A percentile compares a stretch with the other conserved stretches of the same genome.
These are phyloP conservation scores for Petrea volubilis DNA, from an alignment of 257 asterid genomes.

Conservation along the genomic window DNA sequence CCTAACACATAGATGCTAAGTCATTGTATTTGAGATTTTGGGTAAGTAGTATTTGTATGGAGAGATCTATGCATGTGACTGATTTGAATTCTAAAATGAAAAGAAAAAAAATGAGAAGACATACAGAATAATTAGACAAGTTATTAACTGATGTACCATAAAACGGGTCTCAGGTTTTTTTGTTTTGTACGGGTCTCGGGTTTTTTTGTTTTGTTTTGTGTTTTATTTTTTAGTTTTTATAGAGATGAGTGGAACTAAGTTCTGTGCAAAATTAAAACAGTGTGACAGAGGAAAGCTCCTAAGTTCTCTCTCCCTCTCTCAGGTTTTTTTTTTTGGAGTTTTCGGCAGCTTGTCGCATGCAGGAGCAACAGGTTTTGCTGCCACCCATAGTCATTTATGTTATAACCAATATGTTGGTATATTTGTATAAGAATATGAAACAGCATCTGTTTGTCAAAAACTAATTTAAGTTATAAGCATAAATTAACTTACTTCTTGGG, in stretches of 20 bases:
- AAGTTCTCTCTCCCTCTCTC: too few relatives aligned
- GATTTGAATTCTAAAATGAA: neutral
- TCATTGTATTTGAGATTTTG: neutral
- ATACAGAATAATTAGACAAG: neutral
- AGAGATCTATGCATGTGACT: neutral
- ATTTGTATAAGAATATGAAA: neutral
- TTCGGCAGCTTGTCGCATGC: neutral
- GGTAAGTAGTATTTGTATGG: neutral
- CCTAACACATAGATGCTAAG: neutral
- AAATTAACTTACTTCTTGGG: constrained; percentile 55
- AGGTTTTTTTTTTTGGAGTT: too few relatives aligned
- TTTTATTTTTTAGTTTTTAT: too few relatives aligned
- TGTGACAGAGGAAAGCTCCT: neutral
- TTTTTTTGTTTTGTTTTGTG: too few relatives aligned
- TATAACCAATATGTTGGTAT: too few relatives aligned
- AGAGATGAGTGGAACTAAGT: neutral
- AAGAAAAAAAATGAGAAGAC: neutral
- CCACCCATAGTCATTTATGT: too few relatives aligned
- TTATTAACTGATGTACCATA: neutral
- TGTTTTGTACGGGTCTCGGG: too few relatives aligned
- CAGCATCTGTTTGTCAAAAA: neutral
- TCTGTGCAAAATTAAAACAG: neutral
- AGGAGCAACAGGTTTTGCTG: neutral
- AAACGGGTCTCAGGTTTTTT: neutral
- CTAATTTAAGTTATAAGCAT: neutral